These are phyloP conservation scores for Chrysanthemum makinoi DNA, from an alignment of 129 eudicot species.

Conservation along the genomic window DNA sequence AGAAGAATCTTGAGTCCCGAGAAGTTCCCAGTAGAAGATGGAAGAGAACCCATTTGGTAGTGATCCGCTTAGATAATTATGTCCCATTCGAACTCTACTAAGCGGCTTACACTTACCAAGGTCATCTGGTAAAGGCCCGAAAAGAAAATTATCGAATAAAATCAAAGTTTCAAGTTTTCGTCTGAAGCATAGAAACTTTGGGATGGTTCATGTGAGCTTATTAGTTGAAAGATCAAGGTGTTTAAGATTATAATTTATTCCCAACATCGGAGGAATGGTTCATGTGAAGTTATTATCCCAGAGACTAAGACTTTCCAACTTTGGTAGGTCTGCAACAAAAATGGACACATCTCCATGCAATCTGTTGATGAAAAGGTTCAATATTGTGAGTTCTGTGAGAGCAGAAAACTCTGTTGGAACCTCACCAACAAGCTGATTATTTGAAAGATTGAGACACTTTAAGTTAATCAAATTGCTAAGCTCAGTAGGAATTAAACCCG, in stretches of 20 bases:
- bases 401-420: constrained; percentile 49
- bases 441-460: constrained; percentile 54
- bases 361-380: constrained; percentile 65
- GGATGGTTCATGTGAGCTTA: constrained; percentile 57
- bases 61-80: constrained; percentile 64
- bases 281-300: constrained; percentile 73
- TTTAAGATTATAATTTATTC: constrained; percentile 45
- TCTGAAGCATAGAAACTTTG: constrained; percentile 51
- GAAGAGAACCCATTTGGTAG: constrained; percentile 58
- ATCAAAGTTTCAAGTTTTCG: constrained; percentile 48
- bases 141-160: constrained; percentile 53
- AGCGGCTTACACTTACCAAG: constrained; percentile 57
- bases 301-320: constrained; percentile 45
- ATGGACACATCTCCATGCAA: constrained; percentile 57
- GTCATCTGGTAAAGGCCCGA: constrained; percentile 59
- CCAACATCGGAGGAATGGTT: constrained; percentile 54
- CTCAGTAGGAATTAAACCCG: constrained; percentile 49
- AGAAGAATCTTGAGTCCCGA: constrained; percentile 55
- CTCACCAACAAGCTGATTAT: constrained; percentile 60
- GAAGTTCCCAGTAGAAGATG: constrained; percentile 51
- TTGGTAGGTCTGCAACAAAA: constrained; percentile 56
- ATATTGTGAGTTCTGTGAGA: constrained; percentile 44
- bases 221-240: constrained; percentile 64
- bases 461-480: constrained; percentile 44
- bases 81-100: constrained; percentile 54